Conservation (phyloP, 805 yeast genomes). For the Wickerhamiella parazyma region DNA sequence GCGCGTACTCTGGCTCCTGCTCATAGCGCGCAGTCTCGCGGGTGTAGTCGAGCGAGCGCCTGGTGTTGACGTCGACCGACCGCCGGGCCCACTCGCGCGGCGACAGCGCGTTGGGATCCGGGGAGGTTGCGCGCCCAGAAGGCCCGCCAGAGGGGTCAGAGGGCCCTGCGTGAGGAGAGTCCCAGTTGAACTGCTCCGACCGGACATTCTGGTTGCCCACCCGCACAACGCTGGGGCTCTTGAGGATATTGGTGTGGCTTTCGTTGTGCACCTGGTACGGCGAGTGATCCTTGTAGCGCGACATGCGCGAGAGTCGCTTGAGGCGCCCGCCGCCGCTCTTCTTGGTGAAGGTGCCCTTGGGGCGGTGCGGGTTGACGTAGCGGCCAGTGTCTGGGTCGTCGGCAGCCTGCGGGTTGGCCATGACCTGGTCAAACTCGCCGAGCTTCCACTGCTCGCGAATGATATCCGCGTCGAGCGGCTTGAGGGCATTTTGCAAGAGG, state of each 20-base stretch:
- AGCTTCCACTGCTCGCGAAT: constrained; percentile 45
- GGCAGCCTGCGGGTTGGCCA: constrained; percentile 22
- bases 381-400: constrained; percentile 23
- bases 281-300: constrained; percentile 11
- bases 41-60: constrained; percentile 21
- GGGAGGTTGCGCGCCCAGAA: neutral
- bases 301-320: constrained; percentile 4
- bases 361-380: constrained; percentile 21
- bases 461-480: constrained; percentile 57
- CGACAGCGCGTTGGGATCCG: neutral
- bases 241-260: constrained; percentile 15
- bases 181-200: constrained; percentile 18
- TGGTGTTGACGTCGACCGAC: constrained; percentile 12
- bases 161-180: neutral
- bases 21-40: constrained; percentile 19
- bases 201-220: constrained; percentile 14
- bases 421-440: constrained; percentile 36
- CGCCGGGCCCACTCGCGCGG: constrained; percentile 13
- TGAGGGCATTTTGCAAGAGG: constrained; percentile 36
- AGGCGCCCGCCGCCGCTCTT: constrained; percentile 9
- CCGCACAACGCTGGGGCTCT: constrained; percentile 18
- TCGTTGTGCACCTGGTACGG: constrained; percentile 17
- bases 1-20: constrained; percentile 19
- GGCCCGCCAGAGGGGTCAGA: neutral
- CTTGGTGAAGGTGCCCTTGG: constrained; percentile 8